A percentile compares a stretch with the other conserved stretches of the same genome.
Evolutionary conservation across 495 filamentous ascomycete species (phyloP).

Genomic region (Trichocladium antarcticum): DNA sequence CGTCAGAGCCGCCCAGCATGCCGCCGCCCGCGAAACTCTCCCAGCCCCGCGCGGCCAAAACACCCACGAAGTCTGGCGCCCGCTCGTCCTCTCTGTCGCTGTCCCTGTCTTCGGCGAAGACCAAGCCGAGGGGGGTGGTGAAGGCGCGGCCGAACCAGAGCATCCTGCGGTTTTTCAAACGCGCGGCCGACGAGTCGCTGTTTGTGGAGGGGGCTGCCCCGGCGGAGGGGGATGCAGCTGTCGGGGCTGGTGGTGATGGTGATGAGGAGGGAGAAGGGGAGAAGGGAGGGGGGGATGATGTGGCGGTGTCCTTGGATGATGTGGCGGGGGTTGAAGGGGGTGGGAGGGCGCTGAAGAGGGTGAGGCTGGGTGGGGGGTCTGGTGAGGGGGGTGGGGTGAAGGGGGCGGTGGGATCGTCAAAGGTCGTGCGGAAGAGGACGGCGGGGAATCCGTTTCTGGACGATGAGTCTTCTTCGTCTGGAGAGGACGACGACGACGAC

Average conservation of each 20-base stretch:
- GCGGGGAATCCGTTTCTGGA: conserved; percentile 23
- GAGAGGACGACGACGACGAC: conserved; percentile 18
- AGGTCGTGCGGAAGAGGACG: too few species aligned
- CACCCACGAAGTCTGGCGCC: background rate
- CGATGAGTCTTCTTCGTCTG: conserved; percentile 12
- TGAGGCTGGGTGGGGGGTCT: conserved; percentile 32
- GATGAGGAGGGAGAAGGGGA: conserved; percentile 7
- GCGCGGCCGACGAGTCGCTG: conserved; percentile 30
- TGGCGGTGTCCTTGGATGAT: too few species aligned
- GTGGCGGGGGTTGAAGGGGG: conserved; percentile 43
- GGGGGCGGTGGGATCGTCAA: too few species aligned
- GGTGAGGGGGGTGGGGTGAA: too few species aligned
- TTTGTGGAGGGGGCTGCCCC: conserved; percentile 18
- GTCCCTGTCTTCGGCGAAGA: background rate
- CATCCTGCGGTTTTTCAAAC: conserved; percentile 70
- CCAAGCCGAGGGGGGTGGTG: conserved; percentile 21
- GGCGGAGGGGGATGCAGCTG: background rate
- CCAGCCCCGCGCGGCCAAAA: background rate
- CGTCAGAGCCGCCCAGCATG: background rate
- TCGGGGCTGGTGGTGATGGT: too few species aligned
- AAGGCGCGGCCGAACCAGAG: conserved; percentile 48
- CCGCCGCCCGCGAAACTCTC: background rate
- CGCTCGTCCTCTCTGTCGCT: background rate
- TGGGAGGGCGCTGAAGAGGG: conserved; percentile 33
- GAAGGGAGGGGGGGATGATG: conserved; percentile 31